phyloP scores from a whole-genome alignment of 495 filamentous ascomycete genomes.

The Penicillium pancosmium region DNA sequence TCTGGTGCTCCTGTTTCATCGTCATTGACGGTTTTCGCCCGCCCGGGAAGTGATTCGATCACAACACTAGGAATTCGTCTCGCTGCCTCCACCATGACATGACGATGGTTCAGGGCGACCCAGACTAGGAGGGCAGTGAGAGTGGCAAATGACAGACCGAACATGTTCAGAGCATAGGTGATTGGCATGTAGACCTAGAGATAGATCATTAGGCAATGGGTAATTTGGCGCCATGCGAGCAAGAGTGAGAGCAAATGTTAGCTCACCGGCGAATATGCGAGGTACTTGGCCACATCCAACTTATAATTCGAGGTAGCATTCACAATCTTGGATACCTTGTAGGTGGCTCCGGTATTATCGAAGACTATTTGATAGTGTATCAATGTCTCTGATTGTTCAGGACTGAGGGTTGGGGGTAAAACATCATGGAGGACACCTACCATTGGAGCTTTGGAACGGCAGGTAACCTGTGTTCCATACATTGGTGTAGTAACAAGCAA shows the following conservation, averaged over 20 bases:
- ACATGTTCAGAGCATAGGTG: conserved; percentile 74
- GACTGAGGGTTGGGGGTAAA: not conserved
- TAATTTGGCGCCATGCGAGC: not conserved
- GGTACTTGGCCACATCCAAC: conserved; percentile 71
- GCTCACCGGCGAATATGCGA: conserved; percentile 62
- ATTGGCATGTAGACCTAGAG: conserved; percentile 72
- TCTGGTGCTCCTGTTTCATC: conserved; percentile 56
- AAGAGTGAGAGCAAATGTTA: not conserved
- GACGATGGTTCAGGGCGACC: conserved; percentile 53
- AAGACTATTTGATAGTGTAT: conserved; percentile 55
- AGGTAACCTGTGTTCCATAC: conserved; percentile 50
- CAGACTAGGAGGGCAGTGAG: conserved; percentile 70
- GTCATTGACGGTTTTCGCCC: conserved; percentile 58
- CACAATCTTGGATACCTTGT: conserved; percentile 75
- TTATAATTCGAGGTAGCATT: conserved; percentile 61
- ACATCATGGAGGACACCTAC: conserved; percentile 13
- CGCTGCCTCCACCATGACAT: conserved; percentile 22
- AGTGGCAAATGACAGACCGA: conserved; percentile 79
- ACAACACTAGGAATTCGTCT: conserved; percentile 13
- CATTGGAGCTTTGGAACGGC: conserved; percentile 29
- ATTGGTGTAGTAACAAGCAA: conserved; percentile 51
- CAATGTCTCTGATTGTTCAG: not conserved
- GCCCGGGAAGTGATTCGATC: conserved; percentile 11
- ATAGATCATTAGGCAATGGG: not conserved
- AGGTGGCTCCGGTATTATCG: conserved; percentile 76